phyloP scores from a whole-genome alignment of 352 stramenopile genomes.

The Pythium sp. region DNA sequence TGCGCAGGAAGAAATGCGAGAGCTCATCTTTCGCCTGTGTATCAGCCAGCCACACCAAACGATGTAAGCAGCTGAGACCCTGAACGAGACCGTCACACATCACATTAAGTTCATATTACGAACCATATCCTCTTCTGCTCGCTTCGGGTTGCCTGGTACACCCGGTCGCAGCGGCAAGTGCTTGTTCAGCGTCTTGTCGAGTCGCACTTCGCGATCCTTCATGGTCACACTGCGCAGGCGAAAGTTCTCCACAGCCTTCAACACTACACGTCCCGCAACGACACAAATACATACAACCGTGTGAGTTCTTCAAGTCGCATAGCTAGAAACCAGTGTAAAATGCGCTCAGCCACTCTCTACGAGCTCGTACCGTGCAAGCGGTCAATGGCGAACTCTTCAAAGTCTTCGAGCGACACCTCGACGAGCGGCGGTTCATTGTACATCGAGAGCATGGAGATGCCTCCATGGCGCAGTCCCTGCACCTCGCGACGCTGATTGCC shows the following conservation, averaged over 20 bases:
- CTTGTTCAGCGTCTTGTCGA: conserved; percentile 87
- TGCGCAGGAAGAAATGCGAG: conserved; percentile 97
- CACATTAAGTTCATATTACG: not conserved
- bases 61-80: not conserved
- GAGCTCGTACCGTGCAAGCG: conserved; percentile 77
- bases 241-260: conserved; percentile 88
- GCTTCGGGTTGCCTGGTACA: conserved; percentile 34
- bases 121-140: conserved; percentile 59
- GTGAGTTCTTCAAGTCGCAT: not conserved
- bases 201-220: conserved; percentile 65
- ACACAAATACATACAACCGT: not conserved
- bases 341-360: not conserved
- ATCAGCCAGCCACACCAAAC: not conserved
- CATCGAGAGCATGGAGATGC: conserved; percentile 84
- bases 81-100: not conserved
- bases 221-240: conserved; percentile 68
- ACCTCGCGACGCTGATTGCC: conserved; percentile 63
- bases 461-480: conserved; percentile 37
- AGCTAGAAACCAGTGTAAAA: too few relatives aligned
- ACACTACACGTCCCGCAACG: conserved; percentile 22
- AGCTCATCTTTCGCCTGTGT: conserved; percentile 86
- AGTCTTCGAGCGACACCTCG: conserved; percentile 97
- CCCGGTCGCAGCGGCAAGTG: conserved; percentile 66
- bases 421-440: conserved; percentile 93
- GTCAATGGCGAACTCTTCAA: conserved; percentile 97